Percentiles rank a stretch among this genome's conserved stretches.
These are phyloP conservation scores for Eucalyptus dawsonii DNA, from an alignment of 345 rosid genomes.

Conservation along the genomic window DNA sequence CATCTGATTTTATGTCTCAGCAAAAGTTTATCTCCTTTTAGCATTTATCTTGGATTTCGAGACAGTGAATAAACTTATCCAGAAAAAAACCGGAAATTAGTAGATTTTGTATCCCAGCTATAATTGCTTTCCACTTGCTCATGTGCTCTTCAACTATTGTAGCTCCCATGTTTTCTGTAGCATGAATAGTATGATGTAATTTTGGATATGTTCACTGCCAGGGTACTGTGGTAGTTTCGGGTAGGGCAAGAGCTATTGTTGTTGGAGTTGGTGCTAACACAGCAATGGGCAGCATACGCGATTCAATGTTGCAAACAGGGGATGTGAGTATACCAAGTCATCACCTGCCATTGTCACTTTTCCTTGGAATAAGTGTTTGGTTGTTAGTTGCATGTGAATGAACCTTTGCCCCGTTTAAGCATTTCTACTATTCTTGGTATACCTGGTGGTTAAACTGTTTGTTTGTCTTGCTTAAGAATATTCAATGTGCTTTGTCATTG, in stretches of 20 bases:
- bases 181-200: background rate
- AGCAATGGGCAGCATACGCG: slow-evolving; percentile 98
- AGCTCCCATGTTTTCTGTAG: background rate
- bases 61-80: background rate
- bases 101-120: background rate
- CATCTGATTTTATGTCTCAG: background rate
- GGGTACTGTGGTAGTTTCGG: slow-evolving; percentile 93
- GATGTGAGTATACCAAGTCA: slow-evolving; percentile 40
- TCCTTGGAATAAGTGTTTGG: background rate
- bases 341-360: background rate
- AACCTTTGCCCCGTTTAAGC: background rate
- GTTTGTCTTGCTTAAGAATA: background rate
- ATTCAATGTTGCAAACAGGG: slow-evolving; percentile 88
- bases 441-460: background rate
- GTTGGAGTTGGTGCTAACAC: slow-evolving; percentile 92
- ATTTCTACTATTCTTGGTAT: background rate
- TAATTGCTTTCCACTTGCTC: background rate
- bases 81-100: background rate
- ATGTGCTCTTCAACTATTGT: background rate
- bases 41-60: background rate
- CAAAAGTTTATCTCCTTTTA: background rate
- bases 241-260: slow-evolving; percentile 95
- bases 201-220: slow-evolving; percentile 21
- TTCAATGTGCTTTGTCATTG: background rate
- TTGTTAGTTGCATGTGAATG: background rate